These are phyloP conservation scores for Aspergillus saccharolyticus DNA, from an alignment of 495 filamentous ascomycete genomes.

Conservation along the genomic window DNA sequence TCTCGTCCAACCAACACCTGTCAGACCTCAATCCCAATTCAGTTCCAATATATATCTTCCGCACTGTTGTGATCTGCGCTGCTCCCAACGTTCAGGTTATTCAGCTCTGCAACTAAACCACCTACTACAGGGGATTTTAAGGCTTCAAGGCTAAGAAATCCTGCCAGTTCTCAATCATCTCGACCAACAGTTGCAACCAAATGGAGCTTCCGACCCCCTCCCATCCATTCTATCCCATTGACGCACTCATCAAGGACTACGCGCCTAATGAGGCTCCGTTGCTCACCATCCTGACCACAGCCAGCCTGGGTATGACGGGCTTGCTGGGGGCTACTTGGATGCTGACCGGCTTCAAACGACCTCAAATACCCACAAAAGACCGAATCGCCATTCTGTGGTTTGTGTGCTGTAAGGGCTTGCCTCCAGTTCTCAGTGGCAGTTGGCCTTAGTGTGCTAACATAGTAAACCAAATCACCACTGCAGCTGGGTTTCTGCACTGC, in stretches of 20 bases:
- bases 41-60: too few relatives aligned
- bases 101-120: too few relatives aligned
- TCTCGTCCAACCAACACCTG: too few relatives aligned
- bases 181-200: not conserved
- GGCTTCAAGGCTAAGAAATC: too few relatives aligned
- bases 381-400: constrained; percentile 62
- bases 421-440: not conserved
- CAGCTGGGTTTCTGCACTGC: constrained; percentile 64
- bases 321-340: constrained; percentile 49
- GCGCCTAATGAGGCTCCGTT: constrained; percentile 54
- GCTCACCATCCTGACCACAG: constrained; percentile 47
- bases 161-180: too few relatives aligned
- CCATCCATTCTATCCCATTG: constrained; percentile 71
- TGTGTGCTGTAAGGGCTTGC: constrained; percentile 48
- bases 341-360: constrained; percentile 42
- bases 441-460: not conserved
- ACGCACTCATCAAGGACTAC: constrained; percentile 57
- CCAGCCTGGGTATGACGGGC: constrained; percentile 44
- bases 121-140: too few relatives aligned
- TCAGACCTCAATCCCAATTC: too few relatives aligned
- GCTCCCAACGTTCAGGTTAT: too few relatives aligned
- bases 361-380: constrained; percentile 44
- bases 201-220: constrained; percentile 20
- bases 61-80: too few relatives aligned
- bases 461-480: not conserved